Percentiles rank a stretch among this genome's conserved stretches.
Conservation (phyloP, 2,329 filamentous ascomycete genomes). For the Fusarium abutilonis region DNA sequence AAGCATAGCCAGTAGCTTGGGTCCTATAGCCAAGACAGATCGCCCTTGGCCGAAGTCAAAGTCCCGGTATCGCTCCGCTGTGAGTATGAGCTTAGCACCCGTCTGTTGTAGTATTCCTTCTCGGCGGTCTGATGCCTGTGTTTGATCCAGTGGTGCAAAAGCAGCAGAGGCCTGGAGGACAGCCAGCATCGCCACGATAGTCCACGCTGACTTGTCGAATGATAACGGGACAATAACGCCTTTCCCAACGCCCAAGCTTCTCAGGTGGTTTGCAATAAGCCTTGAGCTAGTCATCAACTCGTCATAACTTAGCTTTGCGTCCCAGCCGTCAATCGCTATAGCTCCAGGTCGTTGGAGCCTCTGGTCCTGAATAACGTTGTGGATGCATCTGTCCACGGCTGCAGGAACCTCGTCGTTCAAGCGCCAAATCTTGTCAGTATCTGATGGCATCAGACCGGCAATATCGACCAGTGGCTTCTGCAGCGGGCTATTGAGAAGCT, state of each 20-base stretch:
- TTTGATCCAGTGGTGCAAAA: neutral
- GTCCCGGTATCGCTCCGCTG: neutral
- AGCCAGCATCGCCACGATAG: conserved; percentile 45
- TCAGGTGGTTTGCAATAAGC: neutral
- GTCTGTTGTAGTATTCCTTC: neutral
- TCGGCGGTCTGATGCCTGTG: neutral
- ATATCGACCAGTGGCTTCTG: too few species aligned
- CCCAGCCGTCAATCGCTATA: conserved; percentile 2
- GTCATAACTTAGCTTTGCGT: neutral
- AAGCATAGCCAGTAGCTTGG: too few species aligned
- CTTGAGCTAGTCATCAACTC: neutral
- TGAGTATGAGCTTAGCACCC: neutral
- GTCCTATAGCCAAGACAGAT: conserved; percentile 5
- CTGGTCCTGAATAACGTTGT: conserved; percentile 2
- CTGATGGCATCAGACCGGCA: too few species aligned
- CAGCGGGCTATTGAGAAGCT: too few species aligned
- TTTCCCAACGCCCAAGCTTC: neutral
- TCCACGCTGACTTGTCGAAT: conserved; percentile 20
- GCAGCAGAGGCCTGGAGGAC: conserved; percentile 36
- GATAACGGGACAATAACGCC: conserved; percentile 3
- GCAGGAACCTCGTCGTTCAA: conserved; percentile 2
- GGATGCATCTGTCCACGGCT: neutral
- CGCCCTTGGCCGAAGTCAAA: conserved; percentile 4
- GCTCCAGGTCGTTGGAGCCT: neutral
- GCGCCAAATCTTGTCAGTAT: too few species aligned